Base-by-base conservation (phyloP, 371 early-diverging fungal genomes). In the Capillidium rhysosporum region DNA sequence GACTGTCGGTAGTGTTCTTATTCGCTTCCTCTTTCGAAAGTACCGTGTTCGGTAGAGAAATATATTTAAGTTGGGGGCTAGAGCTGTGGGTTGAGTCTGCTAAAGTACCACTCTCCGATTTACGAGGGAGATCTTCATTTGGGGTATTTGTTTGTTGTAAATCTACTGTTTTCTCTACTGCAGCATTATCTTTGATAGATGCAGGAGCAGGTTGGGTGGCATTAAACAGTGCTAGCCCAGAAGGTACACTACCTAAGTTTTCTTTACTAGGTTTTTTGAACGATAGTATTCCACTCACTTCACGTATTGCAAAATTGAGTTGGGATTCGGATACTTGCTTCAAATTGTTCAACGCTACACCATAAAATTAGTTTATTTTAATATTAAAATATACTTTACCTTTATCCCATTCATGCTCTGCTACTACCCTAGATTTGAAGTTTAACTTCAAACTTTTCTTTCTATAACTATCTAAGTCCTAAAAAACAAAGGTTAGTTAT, bases 401-500 rank as follows among this genome's bases (percentile, higher is more conserved):
- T 9, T 53, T 40, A 26, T 53, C 54, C 54, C 54, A 53, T 30
- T 45, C 54, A 7, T 53, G 54, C 3, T 44, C 54, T 43, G 39
- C 44, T 26, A 53, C 20, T 26, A 53, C 43, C 3, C 54, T 29
- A 20, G 51, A 25, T n/a, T 29, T 29, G 31, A 51, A 23, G 20
- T 38, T 51, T 31, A 38, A 31, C 20, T 30, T 29, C 2, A 23
- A 4, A 34, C 34, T 34, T 12, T 34, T 34, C 34, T 34, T 34
- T 34, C 34, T 4, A 12, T 34, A 34, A 34, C 34, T 34, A 12
- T 51, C 51, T 38, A 51, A 39, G 24, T 51, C 43, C 43, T 43
- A 43, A 43, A 43, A 5, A 43, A 16, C 7, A 43, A 7, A 21
- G 9, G 43, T 43, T 18, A 43, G 43, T 43, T 18, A 16, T 5